Conservation (phyloP, 768 basidiomycete genomes). For the Cystobasidium onofrii region DNA sequence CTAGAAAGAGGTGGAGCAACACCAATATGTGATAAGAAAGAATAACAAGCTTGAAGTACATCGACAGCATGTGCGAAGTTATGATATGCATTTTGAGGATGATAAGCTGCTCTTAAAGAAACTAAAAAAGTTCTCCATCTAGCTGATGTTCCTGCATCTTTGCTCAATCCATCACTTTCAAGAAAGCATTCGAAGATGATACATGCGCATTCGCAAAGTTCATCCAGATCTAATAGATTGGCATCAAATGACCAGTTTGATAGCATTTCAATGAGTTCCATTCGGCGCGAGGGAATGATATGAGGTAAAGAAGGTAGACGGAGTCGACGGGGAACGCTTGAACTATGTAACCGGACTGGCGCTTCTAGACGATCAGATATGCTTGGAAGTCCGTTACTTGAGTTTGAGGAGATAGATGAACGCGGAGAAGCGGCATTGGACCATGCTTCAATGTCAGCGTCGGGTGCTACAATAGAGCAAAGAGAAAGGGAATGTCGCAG, state of each 20-base stretch:
- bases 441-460: slow-evolving; percentile 48
- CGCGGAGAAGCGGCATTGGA: slow-evolving; percentile 33
- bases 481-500: slow-evolving; percentile 41
- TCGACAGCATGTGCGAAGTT: slow-evolving; percentile 96
- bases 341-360: not conserved
- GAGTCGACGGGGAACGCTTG: not conserved
- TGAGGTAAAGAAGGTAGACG: slow-evolving; percentile 25
- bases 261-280: slow-evolving; percentile 59
- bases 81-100: slow-evolving; percentile 86
- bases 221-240: slow-evolving; percentile 68
- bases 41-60: slow-evolving; percentile 85
- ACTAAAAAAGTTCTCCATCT: slow-evolving; percentile 61
- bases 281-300: slow-evolving; percentile 47
- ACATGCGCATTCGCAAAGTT: slow-evolving; percentile 69
- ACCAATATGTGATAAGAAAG: slow-evolving; percentile 68
- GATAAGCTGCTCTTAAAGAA: slow-evolving; percentile 85
- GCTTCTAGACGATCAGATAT: not conserved
- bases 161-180: slow-evolving; percentile 58
- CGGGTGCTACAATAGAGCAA: slow-evolving; percentile 22
- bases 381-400: not conserved
- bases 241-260: slow-evolving; percentile 88
- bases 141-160: slow-evolving; percentile 47
- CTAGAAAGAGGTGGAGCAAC: slow-evolving; percentile 65
- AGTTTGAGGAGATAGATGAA: not conserved
- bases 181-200: slow-evolving; percentile 80